Percentiles rank a stretch among this genome's conserved stretches.
Conservation (phyloP, 1,284 basidiomycete genomes). For the Pseudozyma flocculosa region DNA sequence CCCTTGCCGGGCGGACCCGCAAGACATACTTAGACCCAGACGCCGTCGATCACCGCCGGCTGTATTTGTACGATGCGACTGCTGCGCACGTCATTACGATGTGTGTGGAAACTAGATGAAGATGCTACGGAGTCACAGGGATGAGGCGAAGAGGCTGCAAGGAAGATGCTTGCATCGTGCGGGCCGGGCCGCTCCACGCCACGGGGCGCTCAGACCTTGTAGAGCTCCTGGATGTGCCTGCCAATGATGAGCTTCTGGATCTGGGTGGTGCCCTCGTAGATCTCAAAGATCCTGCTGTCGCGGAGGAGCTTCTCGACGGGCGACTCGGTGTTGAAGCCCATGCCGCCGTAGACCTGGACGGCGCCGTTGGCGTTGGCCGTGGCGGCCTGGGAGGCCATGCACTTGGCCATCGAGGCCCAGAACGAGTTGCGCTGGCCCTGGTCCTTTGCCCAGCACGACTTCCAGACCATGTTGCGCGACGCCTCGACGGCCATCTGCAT, state of each 20-base stretch:
- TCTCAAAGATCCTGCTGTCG: conserved; percentile 51
- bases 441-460: conserved; percentile 63
- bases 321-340: conserved; percentile 64
- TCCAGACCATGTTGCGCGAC: conserved; percentile 62
- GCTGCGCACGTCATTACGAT: no score
- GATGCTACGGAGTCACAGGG: no score
- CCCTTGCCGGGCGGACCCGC: no score
- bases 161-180: no score
- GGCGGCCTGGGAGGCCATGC: conserved; percentile 58
- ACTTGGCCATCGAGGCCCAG: conserved; percentile 65
- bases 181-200: no score
- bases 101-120: no score
- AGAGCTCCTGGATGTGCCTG: conserved; percentile 50
- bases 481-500: conserved; percentile 64
- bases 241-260: conserved; percentile 54
- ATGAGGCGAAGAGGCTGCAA: no score
- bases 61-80: no score
- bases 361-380: conserved; percentile 53
- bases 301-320: conserved; percentile 64
- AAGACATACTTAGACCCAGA: no score
- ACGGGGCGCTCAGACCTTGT: conserved; percentile 13
- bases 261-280: conserved; percentile 56
- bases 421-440: conserved; percentile 62
- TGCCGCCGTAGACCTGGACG: conserved; percentile 61
- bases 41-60: no score